phyloP scores from a whole-genome alignment of 2,329 filamentous ascomycete genomes.

The Curvularia eragrostidis region DNA sequence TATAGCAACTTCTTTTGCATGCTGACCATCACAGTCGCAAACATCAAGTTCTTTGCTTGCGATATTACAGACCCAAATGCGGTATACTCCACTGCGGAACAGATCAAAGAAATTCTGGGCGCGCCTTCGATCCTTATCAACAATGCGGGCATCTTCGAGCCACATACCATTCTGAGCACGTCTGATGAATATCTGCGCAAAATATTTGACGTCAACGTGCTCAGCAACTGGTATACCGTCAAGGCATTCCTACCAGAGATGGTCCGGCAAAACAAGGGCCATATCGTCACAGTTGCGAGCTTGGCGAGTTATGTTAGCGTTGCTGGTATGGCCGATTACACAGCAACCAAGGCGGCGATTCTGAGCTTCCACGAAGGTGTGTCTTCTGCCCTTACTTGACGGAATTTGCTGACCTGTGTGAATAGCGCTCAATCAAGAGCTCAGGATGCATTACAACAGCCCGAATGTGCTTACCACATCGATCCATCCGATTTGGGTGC shows the following conservation, averaged over 20 bases:
- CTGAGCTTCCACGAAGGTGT: conserved; percentile 62
- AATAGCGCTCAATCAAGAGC: conserved; percentile 47
- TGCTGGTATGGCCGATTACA: conserved; percentile 61
- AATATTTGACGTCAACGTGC: conserved; percentile 49
- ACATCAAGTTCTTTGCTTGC: conserved; percentile 42
- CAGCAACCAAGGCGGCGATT: conserved; percentile 59
- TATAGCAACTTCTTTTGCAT: neutral
- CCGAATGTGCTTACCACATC: conserved; percentile 52
- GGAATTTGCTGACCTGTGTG: conserved; percentile 3
- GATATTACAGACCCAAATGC: conserved; percentile 43
- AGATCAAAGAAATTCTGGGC: conserved; percentile 33
- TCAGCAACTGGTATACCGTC: conserved; percentile 46
- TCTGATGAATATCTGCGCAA: conserved; percentile 39
- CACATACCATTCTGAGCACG: conserved; percentile 45
- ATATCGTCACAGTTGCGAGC: conserved; percentile 64
- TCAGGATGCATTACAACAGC: conserved; percentile 49
- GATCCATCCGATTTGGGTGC: conserved; percentile 53
- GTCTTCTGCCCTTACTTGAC: conserved; percentile 52
- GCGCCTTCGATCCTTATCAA: conserved; percentile 46
- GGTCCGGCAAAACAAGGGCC: conserved; percentile 53
- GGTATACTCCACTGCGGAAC: conserved; percentile 35
- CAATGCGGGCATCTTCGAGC: conserved; percentile 44
- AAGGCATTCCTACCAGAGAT: conserved; percentile 48
- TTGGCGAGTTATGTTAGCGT: conserved; percentile 58
- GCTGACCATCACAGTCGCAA: conserved; percentile 29